Evolutionary conservation across 176 grass and related monocot species (phyloP).

Genomic region (Paspalum vaginatum): DNA sequence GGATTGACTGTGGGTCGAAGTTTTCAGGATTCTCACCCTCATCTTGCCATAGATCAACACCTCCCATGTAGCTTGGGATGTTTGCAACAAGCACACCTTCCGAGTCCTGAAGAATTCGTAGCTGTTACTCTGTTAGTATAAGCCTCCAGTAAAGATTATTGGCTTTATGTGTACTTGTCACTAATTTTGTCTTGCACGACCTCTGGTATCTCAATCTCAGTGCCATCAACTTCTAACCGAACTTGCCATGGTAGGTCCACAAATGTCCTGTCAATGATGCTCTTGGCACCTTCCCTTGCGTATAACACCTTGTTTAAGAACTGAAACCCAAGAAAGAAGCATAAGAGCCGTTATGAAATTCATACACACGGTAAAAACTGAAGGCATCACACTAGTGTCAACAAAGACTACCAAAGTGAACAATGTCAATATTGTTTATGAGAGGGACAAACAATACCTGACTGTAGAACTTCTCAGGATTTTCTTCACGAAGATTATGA

Average conservation of each 20-base stretch:
- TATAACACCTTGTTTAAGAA: slow-evolving; percentile 89
- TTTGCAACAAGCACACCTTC: slow-evolving; percentile 83
- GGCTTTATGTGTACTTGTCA: background rate
- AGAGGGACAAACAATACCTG: slow-evolving; percentile 51
- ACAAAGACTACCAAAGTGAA: background rate
- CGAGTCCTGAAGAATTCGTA: slow-evolving; percentile 52
- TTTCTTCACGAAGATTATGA: slow-evolving; percentile 92
- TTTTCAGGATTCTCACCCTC: slow-evolving; percentile 62
- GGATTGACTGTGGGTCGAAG: slow-evolving; percentile 74
- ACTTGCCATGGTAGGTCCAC: slow-evolving; percentile 74
- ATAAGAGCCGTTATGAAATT: background rate
- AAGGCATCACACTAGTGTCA: slow-evolving; percentile 1
- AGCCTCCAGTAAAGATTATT: background rate
- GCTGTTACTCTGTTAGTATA: background rate
- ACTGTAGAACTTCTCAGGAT: slow-evolving; percentile 92
- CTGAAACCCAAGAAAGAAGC: slow-evolving; percentile 40
- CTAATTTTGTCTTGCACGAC: slow-evolving; percentile 38
- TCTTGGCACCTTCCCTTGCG: slow-evolving; percentile 89
- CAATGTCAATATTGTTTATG: background rate
- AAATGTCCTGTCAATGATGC: slow-evolving; percentile 84
- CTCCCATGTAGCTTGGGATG: slow-evolving; percentile 91
- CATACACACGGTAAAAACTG: slow-evolving; percentile 1
- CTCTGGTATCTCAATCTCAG: slow-evolving; percentile 85
- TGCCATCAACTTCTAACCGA: slow-evolving; percentile 77
- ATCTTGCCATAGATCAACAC: slow-evolving; percentile 78